A percentile compares a stretch with the other conserved stretches of the same genome.
phyloP scores from a whole-genome alignment of 2,329 filamentous ascomycete genomes.

The Exophiala sp. region DNA sequence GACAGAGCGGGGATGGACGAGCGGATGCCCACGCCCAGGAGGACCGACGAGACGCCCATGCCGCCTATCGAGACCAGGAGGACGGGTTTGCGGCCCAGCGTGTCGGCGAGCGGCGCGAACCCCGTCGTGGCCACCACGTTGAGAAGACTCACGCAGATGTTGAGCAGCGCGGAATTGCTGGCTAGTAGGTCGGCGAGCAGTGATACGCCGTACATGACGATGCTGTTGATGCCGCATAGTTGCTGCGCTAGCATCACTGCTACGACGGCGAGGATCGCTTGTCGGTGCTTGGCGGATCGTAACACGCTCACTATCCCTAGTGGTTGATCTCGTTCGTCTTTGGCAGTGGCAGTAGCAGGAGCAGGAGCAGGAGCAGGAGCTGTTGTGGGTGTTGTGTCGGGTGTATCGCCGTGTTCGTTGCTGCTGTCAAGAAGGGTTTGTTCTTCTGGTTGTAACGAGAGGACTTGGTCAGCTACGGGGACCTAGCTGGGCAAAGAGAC shows the following conservation, averaged over 20 bases:
- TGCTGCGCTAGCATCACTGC: conserved; percentile 93
- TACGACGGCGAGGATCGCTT: conserved; percentile 69
- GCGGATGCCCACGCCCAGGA: conserved; percentile 74
- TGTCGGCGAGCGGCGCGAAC: conserved; percentile 76
- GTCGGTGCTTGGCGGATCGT: conserved; percentile 62
- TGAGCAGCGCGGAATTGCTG: conserved; percentile 73
- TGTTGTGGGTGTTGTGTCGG: conserved; percentile 26
- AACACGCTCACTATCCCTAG: conserved; percentile 55
- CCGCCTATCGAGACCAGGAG: conserved; percentile 75
- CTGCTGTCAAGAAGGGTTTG: conserved; percentile 56
- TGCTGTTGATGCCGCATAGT: conserved; percentile 77
- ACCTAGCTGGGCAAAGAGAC: no score
- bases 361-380: no score
- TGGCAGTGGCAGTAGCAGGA: no score
- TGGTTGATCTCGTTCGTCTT: conserved; percentile 31
- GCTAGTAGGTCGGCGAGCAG: conserved; percentile 76
- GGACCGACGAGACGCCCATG: conserved; percentile 71
- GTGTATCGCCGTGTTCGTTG: conserved; percentile 5
- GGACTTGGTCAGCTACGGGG: no score
- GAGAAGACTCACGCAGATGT: conserved; percentile 77
- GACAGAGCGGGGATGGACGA: conserved; percentile 67
- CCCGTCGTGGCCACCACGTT: conserved; percentile 78
- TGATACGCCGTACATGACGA: conserved; percentile 98
- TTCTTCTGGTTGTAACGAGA: conserved; percentile 55
- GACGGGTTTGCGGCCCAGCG: conserved; percentile 76